A percentile compares a stretch with the other conserved stretches of the same genome.
Conservation (phyloP, 306 rosid species). For the Acacia acuminata region DNA sequence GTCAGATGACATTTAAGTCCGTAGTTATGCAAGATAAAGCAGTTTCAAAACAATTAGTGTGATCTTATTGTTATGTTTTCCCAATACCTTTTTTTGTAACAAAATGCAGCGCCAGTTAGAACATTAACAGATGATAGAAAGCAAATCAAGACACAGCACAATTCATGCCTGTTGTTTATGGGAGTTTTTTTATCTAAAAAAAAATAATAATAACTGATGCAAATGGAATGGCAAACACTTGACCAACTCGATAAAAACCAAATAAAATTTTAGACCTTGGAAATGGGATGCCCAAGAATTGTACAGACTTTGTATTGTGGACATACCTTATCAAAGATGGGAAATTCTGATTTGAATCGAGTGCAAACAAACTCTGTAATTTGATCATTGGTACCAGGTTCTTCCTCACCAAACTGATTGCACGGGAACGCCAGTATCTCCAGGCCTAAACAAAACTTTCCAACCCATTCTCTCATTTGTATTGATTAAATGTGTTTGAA, state of each 20-base stretch:
- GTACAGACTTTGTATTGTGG: slow-evolving; percentile 7
- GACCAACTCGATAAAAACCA: not conserved
- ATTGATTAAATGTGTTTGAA: slow-evolving; percentile 5
- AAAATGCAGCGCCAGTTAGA: not conserved
- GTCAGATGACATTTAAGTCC: slow-evolving; percentile 3
- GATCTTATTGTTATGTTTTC: not conserved
- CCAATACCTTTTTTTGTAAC: not conserved
- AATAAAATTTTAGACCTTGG: not conserved
- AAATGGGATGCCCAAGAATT: not conserved
- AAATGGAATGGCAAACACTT: slow-evolving; percentile 1
- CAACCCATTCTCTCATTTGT: slow-evolving; percentile 7
- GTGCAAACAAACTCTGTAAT: slow-evolving; percentile 81
- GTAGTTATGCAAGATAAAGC: not conserved
- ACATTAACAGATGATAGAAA: not conserved
- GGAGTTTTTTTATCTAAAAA: not conserved
- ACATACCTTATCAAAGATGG: slow-evolving; percentile 78
- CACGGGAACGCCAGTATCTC: slow-evolving; percentile 92
- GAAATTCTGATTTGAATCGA: slow-evolving; percentile 83
- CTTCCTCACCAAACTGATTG: slow-evolving; percentile 86
- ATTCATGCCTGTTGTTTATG: not conserved
- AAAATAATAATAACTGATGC: slow-evolving; percentile 2
- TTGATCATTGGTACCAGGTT: slow-evolving; percentile 85
- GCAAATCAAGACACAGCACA: not conserved
- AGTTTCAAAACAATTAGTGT: not conserved
- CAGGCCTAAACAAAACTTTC: slow-evolving; percentile 50